Evolutionary conservation across 2,329 filamentous ascomycete species (phyloP).

Genomic region (Hypoxylon sp.): DNA sequence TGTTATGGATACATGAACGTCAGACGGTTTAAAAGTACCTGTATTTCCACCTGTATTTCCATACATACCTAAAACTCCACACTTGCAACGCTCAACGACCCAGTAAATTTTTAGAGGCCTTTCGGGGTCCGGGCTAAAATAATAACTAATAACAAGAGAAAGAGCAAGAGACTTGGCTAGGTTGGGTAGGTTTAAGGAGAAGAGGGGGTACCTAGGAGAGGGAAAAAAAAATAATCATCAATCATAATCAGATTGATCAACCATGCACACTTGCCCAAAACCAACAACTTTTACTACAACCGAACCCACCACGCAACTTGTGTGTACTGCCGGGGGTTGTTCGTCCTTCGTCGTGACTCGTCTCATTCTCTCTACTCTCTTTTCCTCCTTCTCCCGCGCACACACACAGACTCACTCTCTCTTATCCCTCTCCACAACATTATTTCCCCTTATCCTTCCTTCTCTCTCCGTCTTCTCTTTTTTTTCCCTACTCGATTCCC

Average conservation of each 20-base stretch:
- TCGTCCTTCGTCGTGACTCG: conserved; percentile 43
- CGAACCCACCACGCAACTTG: conserved; percentile 40
- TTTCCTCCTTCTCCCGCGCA: conserved; percentile 26
- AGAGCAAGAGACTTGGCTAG: conserved; percentile 20
- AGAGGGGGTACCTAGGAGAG: conserved; percentile 16
- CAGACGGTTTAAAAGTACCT: neutral
- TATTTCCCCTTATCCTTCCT: conserved; percentile 30
- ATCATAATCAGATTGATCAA: conserved; percentile 40
- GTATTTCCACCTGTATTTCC: conserved; percentile 6
- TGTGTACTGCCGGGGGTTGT: conserved; percentile 35
- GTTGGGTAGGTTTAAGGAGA: conserved; percentile 31
- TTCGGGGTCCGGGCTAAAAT: conserved; percentile 35
- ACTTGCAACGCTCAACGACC: conserved; percentile 21
- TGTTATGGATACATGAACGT: neutral
- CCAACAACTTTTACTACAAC: conserved; percentile 45
- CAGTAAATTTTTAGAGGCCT: conserved; percentile 28
- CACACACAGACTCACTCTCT: conserved; percentile 36
- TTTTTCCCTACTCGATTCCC: conserved; percentile 20
- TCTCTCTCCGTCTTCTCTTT: conserved; percentile 22
- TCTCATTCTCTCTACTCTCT: conserved; percentile 41
- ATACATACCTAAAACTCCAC: conserved; percentile 21
- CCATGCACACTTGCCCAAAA: conserved; percentile 42
- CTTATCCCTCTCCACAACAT: conserved; percentile 40
- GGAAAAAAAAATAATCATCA: conserved; percentile 28
- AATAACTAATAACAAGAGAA: conserved; percentile 16